phyloP scores from a whole-genome alignment of 1,284 basidiomycete species.

The Kwoniella shivajii region DNA sequence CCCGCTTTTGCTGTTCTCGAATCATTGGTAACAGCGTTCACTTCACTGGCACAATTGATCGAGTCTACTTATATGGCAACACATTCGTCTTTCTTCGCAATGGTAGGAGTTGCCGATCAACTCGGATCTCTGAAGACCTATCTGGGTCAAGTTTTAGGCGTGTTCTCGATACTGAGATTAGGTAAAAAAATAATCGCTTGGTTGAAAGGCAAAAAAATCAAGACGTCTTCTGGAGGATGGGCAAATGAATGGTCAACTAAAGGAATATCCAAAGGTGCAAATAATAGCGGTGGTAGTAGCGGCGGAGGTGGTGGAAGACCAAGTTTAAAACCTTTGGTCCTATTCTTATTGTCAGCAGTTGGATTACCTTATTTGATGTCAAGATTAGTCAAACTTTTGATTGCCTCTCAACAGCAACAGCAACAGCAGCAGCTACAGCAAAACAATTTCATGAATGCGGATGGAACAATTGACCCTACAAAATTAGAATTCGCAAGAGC shows the following conservation, averaged over 20 bases:
- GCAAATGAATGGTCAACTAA: constrained; percentile 51
- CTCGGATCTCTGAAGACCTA: constrained; percentile 88
- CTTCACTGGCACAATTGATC: constrained; percentile 95
- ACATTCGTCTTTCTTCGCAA: constrained; percentile 96
- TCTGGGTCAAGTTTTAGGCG: constrained; percentile 86
- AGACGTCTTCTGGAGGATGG: constrained; percentile 39
- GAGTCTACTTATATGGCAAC: constrained; percentile 99
- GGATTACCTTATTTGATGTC: constrained; percentile 95
- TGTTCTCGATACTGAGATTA: constrained; percentile 87
- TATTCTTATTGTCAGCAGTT: constrained; percentile 94
- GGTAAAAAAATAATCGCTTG: constrained; percentile 52
- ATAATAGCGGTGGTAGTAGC: no score
- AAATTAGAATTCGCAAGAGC: constrained; percentile 85
- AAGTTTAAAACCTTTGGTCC: constrained; percentile 84
- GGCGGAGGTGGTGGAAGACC: constrained; percentile 56
- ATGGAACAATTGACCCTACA: constrained; percentile 56
- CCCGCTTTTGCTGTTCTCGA: constrained; percentile 92
- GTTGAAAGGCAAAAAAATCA: constrained; percentile 57
- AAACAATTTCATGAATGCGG: constrained; percentile 29
- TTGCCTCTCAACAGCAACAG: constrained; percentile 60
- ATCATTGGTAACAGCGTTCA: constrained; percentile 93
- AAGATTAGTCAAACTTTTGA: constrained; percentile 78
- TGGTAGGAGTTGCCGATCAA: constrained; percentile 97
- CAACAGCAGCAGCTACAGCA: constrained; percentile 34
- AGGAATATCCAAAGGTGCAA: not conserved